Evolutionary conservation across 495 filamentous ascomycete species (phyloP), one percentile per base, ranked within the genome.

Genomic region (Bryoglossum gracile): DNA sequence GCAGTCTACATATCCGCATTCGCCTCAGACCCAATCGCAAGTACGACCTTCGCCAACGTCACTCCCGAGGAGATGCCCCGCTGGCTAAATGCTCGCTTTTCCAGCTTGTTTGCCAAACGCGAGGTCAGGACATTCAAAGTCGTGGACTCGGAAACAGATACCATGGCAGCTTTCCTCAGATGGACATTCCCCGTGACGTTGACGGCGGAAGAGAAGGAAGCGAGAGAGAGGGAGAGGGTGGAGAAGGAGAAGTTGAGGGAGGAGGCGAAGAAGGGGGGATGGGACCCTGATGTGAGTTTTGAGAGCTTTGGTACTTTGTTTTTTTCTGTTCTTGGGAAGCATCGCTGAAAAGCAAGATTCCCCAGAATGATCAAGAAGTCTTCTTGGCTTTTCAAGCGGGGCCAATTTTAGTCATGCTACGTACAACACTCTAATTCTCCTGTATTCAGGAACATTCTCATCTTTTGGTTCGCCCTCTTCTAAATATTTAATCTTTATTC

Each of bases 101-200:
- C 39, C n/a, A 18, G 11, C 3, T 10, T 28, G n/a, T 35, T 61
- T 14, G 3, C 11, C 17, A 44, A 48, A 21, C 55, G 44, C 16
- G 56, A 54, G 26, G 14, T 46, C 21, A 35, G 47, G 2, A n/a
- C 18, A n/a, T 54, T 51, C 50, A 57, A 59, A 32, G 43, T 62
- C 46, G 43, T 28, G 5, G 51, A 54, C 10, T 22, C 26, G 0
- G 3, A 18, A 4, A 52, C 46, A 3, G 50, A 47, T 5, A 45
- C 34, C 4, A 28, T 56, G 3, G 40, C 13, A 8, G 53, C 55
- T 2, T 59, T 49, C 6, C 28, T 40, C 17, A 39, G 59, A 18
- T 62, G 51, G 43, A 13, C 22, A 8, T 43, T 47, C 37, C 59
- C 59, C 2, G 17, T 53, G 23, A 17, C n/a, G 1, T 28, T 57